Evolutionary conservation across 2,329 filamentous ascomycete species (phyloP), one percentile per base, ranked within the genome.

Genomic region (Ophiostoma australiae): DNA sequence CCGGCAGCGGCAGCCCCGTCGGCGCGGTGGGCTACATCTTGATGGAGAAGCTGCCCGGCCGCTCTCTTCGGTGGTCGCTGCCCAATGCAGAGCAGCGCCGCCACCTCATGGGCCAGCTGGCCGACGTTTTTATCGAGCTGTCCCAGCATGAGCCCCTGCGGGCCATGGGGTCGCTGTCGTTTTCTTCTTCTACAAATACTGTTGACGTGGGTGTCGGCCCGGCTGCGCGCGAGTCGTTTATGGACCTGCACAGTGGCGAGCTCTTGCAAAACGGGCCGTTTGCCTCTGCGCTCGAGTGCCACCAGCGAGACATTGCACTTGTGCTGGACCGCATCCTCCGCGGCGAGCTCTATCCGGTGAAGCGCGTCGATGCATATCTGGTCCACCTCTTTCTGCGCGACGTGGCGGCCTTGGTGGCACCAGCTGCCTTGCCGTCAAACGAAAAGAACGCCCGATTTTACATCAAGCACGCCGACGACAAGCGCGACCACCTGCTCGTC

Each of bases 381-480:
- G 17, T 37, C 8, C 33, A 68, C 11, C 7, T 37, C 13, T 52
- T 33, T n/a, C 52, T 70, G 35, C 33, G 23, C 3, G 69, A 70
- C 17, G 20, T 33, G 15, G 52, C 37, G 15, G 33, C 69, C 27
- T 31, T 31, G 27, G 27, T 31, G 1, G 17, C 55, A 8, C 7
- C 27, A 31, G 27, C 27, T 31, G 35, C 4, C 3, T 37, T 68
- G 20, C 20, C 48, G 1, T n/a, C 17, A 4, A 31, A n/a, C 27
- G 23, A 37, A 20, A 10, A 27, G 10, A 23, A 55, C 10, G 13
- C 8, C 48, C 27, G 27, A 1, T 71, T 69, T 41, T 69, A 52
- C 23, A 33, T 71, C 55, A 69, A 66, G 41, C 70, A 71, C 41
- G n/a, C 27, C 39, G 70, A 71, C 70, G 70, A 71, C 67, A 71